These are phyloP conservation scores for Nakazawaea sp. DNA, from an alignment of 805 yeast species.

Conservation along the genomic window DNA sequence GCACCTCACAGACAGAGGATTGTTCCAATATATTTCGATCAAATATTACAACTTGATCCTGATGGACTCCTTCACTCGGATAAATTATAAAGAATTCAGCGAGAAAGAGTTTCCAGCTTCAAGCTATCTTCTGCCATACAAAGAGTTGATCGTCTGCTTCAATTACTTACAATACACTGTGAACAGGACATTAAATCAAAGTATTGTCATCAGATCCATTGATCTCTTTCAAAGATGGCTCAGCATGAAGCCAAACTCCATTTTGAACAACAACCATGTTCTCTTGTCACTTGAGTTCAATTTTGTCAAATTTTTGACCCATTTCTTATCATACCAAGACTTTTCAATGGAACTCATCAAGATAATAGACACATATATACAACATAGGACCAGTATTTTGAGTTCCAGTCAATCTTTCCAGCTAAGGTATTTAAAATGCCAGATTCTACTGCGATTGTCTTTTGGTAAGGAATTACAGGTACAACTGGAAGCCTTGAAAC, in stretches of 20 bases:
- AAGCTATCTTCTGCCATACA: conserved; percentile 8
- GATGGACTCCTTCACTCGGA: conserved; percentile 6
- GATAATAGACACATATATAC: background rate
- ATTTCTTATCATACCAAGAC: conserved; percentile 19
- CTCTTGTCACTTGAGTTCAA: conserved; percentile 23
- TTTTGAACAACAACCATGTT: background rate
- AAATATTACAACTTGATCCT: conserved; percentile 20
- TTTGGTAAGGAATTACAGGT: no score
- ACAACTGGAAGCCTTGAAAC: no score
- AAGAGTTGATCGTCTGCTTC: conserved; percentile 17
- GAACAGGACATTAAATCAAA: conserved; percentile 19
- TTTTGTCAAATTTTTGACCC: conserved; percentile 19
- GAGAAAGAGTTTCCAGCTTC: conserved; percentile 11
- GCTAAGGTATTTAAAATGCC: no score
- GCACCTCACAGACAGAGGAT: conserved; percentile 13
- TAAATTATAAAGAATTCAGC: conserved; percentile 9
- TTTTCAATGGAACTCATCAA: background rate
- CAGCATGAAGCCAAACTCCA: conserved; percentile 2
- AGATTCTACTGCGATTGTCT: no score
- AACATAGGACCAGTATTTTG: conserved; percentile 2
- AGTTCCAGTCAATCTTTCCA: no score
- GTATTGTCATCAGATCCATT: conserved; percentile 16
- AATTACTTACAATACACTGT: conserved; percentile 19
- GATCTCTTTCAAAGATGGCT: conserved; percentile 14
- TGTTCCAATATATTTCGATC: conserved; percentile 13